phyloP scores from a whole-genome alignment of 73 alveolate species.

The Tetrahymena borealis region DNA sequence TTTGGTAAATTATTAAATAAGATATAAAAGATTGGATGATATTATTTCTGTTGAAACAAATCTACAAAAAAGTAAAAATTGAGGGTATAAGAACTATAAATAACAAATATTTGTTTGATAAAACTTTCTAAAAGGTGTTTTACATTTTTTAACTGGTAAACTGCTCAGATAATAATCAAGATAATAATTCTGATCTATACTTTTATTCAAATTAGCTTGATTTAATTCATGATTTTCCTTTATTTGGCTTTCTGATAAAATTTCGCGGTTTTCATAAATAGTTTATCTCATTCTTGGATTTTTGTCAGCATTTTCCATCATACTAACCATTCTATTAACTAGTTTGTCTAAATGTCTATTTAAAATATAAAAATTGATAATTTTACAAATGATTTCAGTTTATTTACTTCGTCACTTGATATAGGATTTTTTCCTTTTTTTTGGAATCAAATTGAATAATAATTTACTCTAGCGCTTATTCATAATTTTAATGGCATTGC shows the following conservation, averaged over 20 bases:
- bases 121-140: neutral
- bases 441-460: neutral
- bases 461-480: neutral
- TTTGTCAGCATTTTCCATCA: neutral
- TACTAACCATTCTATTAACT: neutral
- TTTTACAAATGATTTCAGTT: too few species aligned
- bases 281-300: neutral
- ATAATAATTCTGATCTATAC: neutral
- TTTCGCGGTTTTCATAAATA: neutral
- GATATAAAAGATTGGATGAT: too few species aligned
- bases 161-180: neutral
- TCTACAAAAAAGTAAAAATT: neutral
- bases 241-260: neutral
- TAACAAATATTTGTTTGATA: too few species aligned
- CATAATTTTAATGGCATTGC: neutral
- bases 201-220: neutral
- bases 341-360: neutral
- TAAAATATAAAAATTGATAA: too few species aligned
- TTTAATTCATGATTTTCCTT: neutral
- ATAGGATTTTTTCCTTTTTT: too few species aligned
- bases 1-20: neutral
- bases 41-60: too few species aligned
- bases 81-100: neutral
- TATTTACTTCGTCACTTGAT: too few species aligned
- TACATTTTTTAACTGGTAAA: neutral